Evolutionary conservation across 495 filamentous ascomycete genomes (phyloP).

Genomic region (Durotheca rogersii): DNA sequence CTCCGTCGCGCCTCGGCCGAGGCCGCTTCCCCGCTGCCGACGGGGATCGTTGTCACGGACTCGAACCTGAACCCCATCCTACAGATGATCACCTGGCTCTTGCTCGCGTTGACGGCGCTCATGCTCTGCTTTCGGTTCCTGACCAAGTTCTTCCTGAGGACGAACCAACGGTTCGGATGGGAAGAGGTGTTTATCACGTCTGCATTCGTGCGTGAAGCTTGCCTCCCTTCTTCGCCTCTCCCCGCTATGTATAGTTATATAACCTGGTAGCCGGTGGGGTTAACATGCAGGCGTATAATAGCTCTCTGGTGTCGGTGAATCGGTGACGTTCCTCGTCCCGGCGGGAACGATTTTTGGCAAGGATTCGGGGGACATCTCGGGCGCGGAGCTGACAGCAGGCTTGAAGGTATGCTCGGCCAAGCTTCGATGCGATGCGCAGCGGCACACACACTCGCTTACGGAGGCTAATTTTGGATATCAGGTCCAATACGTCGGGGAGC

Average conservation of each 20-base stretch:
- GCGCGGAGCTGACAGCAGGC: conserved; percentile 18
- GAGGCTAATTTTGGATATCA: conserved; percentile 11
- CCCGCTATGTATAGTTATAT: no score
- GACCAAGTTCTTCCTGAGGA: conserved; percentile 32
- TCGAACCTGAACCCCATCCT: conserved; percentile 28
- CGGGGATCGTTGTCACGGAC: conserved; percentile 25
- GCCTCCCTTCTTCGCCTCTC: neutral
- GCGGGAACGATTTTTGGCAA: conserved; percentile 24
- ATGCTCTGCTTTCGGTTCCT: conserved; percentile 31
- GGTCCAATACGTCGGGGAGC: conserved; percentile 28
- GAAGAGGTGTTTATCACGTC: conserved; percentile 26
- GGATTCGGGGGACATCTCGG: conserved; percentile 10
- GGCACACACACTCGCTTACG: neutral
- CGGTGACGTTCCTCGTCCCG: conserved; percentile 24
- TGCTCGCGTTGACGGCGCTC: conserved; percentile 30
- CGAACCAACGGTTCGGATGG: conserved; percentile 22
- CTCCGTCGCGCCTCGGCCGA: conserved; percentile 15
- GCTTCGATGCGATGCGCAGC: neutral
- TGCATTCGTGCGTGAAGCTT: conserved; percentile 28
- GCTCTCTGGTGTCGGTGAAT: conserved; percentile 30
- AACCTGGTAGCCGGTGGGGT: no score
- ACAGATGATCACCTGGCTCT: conserved; percentile 32
- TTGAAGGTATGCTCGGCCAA: conserved; percentile 17
- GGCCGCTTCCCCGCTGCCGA: conserved; percentile 7
- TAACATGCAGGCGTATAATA: conserved; percentile 11